These are phyloP conservation scores for Annulohypoxylon nitens DNA, from an alignment of 495 filamentous ascomycete species.

Conservation along the genomic window DNA sequence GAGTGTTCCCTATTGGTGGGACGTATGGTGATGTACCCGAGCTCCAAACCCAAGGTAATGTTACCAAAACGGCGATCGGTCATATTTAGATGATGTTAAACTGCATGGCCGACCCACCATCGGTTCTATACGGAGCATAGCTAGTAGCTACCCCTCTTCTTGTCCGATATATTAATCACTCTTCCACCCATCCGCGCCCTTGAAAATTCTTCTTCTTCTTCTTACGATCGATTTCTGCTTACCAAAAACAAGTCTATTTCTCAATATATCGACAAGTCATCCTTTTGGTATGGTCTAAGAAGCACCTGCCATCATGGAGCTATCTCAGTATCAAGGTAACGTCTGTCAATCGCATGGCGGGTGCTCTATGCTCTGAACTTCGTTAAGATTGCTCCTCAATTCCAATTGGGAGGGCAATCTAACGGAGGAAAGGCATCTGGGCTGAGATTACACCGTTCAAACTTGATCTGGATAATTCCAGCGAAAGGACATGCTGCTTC, in stretches of 20 bases:
- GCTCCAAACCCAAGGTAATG: too few species aligned
- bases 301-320: constrained; percentile 46
- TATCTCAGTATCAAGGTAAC: constrained; percentile 51
- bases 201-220: not conserved
- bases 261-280: constrained; percentile 11
- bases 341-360: constrained; percentile 68
- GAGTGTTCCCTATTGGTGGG: too few species aligned
- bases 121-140: constrained; percentile 11
- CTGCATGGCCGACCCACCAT: constrained; percentile 39
- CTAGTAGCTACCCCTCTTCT: constrained; percentile 33
- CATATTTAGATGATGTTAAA: constrained; percentile 37
- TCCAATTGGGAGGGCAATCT: constrained; percentile 20
- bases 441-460: constrained; percentile 56
- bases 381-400: constrained; percentile 17
- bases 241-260: not conserved
- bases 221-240: constrained; percentile 5
- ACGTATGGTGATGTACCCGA: too few species aligned
- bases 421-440: constrained; percentile 42
- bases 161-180: constrained; percentile 23
- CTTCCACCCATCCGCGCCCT: not conserved
- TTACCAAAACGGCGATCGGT: constrained; percentile 7
- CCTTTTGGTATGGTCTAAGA: constrained; percentile 37
- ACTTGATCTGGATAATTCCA: constrained; percentile 90
- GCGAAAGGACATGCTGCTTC: constrained; percentile 83
- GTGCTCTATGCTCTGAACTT: constrained; percentile 61